Percentiles rank a stretch among this genome's conserved stretches.
Evolutionary conservation across 768 basidiomycete species (phyloP).

Genomic region (Termitomyces sp.): DNA sequence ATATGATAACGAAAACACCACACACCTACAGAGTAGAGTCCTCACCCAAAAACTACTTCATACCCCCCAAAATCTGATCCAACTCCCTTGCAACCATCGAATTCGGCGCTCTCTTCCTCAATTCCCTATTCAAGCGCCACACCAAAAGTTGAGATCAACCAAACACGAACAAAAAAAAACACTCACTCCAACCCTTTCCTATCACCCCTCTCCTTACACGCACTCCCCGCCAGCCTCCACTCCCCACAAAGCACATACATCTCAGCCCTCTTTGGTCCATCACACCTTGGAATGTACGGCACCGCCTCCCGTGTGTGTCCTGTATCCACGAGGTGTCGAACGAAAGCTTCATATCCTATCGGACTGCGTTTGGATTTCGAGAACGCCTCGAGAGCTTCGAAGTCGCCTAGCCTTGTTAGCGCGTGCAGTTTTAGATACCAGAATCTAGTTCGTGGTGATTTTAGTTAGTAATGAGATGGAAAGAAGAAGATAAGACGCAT

Average conservation of each 20-base stretch:
- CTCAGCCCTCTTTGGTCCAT: conserved; percentile 77
- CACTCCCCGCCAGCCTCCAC: conserved; percentile 83
- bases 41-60: conserved; percentile 44
- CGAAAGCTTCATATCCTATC: conserved; percentile 93
- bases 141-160: background rate
- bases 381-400: conserved; percentile 82
- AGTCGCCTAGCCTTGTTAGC: conserved; percentile 75
- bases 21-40: no score
- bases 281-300: conserved; percentile 78
- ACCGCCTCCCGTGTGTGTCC: conserved; percentile 77
- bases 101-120: conserved; percentile 75
- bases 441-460: conserved; percentile 53
- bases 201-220: conserved; percentile 88
- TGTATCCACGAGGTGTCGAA: conserved; percentile 70
- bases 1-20: no score
- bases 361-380: conserved; percentile 87
- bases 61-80: conserved; percentile 56
- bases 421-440: conserved; percentile 93
- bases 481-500: conserved; percentile 14
- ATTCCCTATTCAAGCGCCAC: conserved; percentile 42
- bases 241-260: conserved; percentile 89
- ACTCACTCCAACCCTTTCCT: conserved; percentile 83
- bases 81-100: conserved; percentile 77
- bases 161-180: background rate
- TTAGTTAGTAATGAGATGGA: background rate